phyloP scores from a whole-genome alignment of 108 stramenopile genomes.

The Discostella stelligeroides region DNA sequence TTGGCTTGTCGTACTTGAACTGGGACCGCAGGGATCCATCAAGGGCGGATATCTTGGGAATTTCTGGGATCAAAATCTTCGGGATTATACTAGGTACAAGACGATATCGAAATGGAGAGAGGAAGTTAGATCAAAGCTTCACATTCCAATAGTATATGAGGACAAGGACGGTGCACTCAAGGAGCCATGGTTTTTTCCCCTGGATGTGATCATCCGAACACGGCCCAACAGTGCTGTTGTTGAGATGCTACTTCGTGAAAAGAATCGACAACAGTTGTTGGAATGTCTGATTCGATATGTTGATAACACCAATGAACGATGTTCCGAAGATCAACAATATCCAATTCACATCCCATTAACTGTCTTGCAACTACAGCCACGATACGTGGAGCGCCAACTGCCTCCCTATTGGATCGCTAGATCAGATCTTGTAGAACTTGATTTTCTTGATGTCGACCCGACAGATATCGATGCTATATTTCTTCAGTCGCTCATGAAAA shows the following conservation, averaged over 20 bases:
- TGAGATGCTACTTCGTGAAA: slow-evolving; percentile 46
- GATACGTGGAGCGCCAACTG: slow-evolving; percentile 16
- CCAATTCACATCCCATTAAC: slow-evolving; percentile 17
- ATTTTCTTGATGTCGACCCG: slow-evolving; percentile 18
- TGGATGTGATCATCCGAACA: slow-evolving; percentile 29
- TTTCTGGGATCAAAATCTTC: slow-evolving; percentile 29
- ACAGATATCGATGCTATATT: slow-evolving; percentile 12
- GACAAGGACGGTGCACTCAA: slow-evolving; percentile 33
- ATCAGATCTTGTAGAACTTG: slow-evolving; percentile 19
- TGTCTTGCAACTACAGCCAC: slow-evolving; percentile 32
- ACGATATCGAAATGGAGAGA: slow-evolving; percentile 44
- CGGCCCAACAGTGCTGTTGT: slow-evolving; percentile 36
- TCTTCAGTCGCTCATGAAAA: neutral
- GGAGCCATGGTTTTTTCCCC: slow-evolving; percentile 31
- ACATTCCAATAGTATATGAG: slow-evolving; percentile 23
- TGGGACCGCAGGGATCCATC: slow-evolving; percentile 43
- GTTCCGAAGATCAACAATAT: slow-evolving; percentile 15
- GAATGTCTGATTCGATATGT: slow-evolving; percentile 20
- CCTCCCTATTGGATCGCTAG: slow-evolving; percentile 46
- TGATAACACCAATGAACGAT: neutral
- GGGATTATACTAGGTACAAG: slow-evolving; percentile 43
- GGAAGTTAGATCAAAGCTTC: slow-evolving; percentile 27
- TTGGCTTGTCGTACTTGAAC: neutral
- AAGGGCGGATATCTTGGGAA: slow-evolving; percentile 35
- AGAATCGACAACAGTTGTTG: slow-evolving; percentile 18